Evolutionary conservation across 805 yeast species (phyloP).

Genomic region (Debaryomyces prosopidis): DNA sequence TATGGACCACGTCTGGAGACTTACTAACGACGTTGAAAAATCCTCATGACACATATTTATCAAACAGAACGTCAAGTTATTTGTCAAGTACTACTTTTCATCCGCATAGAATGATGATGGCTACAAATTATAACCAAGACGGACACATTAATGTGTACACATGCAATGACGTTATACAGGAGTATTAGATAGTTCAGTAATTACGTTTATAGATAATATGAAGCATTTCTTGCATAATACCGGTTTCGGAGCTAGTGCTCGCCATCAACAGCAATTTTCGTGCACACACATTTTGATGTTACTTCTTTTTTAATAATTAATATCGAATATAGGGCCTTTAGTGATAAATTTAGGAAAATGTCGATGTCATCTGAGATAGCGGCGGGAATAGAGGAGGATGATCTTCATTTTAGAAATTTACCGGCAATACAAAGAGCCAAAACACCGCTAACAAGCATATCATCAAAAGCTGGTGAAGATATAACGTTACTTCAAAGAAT

Average conservation of each 20-base stretch:
- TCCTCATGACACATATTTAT: conserved; percentile 43
- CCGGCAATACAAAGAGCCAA: not conserved
- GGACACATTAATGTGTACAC: conserved; percentile 62
- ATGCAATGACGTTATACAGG: conserved; percentile 38
- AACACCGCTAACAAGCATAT: not conserved
- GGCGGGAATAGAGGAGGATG: conserved; percentile 37
- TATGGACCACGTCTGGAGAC: conserved; percentile 88
- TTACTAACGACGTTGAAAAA: conserved; percentile 60
- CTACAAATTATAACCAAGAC: conserved; percentile 80
- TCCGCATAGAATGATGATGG: conserved; percentile 93
- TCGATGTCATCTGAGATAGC: conserved; percentile 42
- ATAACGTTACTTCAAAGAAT: conserved; percentile 61
- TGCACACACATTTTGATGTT: too few relatives aligned
- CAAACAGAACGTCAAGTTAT: conserved; percentile 50
- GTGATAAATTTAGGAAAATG: conserved; percentile 18
- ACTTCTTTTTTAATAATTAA: not conserved
- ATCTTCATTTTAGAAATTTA: conserved; percentile 11
- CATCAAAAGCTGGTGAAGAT: conserved; percentile 13
- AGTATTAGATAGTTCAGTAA: conserved; percentile 20
- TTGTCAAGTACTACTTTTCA: conserved; percentile 75
- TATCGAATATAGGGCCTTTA: not conserved
- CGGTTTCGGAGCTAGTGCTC: not conserved
- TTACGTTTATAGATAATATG: not conserved
- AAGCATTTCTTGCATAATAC: not conserved
- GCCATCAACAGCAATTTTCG: not conserved